Conservation (phyloP, 306 rosid genomes). For the Lablab purpureus region DNA sequence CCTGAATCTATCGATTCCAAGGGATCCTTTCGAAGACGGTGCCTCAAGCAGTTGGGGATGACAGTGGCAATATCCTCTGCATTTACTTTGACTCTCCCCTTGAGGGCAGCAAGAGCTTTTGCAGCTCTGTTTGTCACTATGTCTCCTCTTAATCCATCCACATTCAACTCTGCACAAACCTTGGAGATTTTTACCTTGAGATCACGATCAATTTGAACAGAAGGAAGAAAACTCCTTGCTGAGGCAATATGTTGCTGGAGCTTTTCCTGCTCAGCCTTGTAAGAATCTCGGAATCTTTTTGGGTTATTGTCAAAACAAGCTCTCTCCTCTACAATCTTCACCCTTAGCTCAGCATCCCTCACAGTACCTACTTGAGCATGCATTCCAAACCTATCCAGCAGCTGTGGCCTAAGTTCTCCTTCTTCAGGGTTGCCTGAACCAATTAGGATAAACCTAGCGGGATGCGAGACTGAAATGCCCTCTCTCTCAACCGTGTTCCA, state of each 20-base stretch:
- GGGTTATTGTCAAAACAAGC: constrained; percentile 78
- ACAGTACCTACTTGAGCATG: constrained; percentile 98
- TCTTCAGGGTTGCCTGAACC: constrained; percentile 99
- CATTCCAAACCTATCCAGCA: constrained; percentile 97
- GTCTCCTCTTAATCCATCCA: constrained; percentile 97
- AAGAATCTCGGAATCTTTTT: constrained; percentile 72
- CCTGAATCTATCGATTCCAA: constrained; percentile 96
- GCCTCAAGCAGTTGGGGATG: constrained; percentile 95
- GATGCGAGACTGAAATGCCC: constrained; percentile 94
- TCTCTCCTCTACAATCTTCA: constrained; percentile 97
- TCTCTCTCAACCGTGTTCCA: constrained; percentile 99
- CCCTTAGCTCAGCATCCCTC: constrained; percentile 94
- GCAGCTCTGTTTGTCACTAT: constrained; percentile 93
- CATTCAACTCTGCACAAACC: constrained; percentile 91
- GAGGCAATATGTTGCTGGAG: constrained; percentile 72
- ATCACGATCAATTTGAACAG: constrained; percentile 77
- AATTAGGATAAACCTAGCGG: constrained; percentile 89
- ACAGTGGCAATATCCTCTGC: constrained; percentile 92
- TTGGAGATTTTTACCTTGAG: constrained; percentile 86
- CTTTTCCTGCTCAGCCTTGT: constrained; percentile 75
- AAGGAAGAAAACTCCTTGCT: constrained; percentile 72
- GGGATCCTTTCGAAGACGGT: constrained; percentile 96
- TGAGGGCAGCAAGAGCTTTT: constrained; percentile 86
- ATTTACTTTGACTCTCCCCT: constrained; percentile 76
- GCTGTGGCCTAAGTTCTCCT: constrained; percentile 98